These are phyloP conservation scores for Penicillium longicatenatum DNA, from an alignment of 495 filamentous ascomycete genomes.

Conservation along the genomic window DNA sequence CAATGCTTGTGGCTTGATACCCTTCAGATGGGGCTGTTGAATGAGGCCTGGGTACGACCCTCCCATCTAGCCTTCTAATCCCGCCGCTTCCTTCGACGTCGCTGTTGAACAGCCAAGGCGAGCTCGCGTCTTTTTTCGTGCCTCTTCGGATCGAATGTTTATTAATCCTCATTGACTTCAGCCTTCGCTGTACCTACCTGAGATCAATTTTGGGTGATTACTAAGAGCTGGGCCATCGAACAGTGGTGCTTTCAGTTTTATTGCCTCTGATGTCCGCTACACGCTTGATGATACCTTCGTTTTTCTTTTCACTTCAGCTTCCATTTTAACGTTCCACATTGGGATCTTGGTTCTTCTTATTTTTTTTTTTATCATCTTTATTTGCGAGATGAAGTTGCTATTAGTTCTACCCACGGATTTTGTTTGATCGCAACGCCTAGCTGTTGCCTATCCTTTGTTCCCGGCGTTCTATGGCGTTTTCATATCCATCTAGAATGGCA, in stretches of 20 bases:
- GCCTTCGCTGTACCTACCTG: constrained; percentile 1
- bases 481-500: constrained; percentile 30
- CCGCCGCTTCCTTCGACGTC: background rate
- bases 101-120: background rate
- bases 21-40: background rate
- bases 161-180: constrained; percentile 20
- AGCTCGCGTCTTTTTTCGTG: constrained; percentile 9
- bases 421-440: background rate
- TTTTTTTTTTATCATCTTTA: background rate
- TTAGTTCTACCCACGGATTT: background rate
- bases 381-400: background rate
- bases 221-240: background rate
- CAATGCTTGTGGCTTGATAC: background rate
- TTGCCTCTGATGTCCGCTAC: constrained; percentile 11
- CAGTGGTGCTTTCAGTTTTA: background rate
- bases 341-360: background rate
- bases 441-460: constrained; percentile 10
- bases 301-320: background rate
- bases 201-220: background rate
- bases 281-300: constrained; percentile 12
- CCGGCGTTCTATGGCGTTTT: constrained; percentile 6
- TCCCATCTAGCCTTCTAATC: background rate
- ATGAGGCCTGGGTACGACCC: background rate
- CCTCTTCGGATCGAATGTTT: background rate
- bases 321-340: background rate